Percentiles rank a stretch among this genome's conserved stretches.
These are phyloP conservation scores for Senna siamea DNA, from an alignment of 306 rosid species.

Conservation along the genomic window DNA sequence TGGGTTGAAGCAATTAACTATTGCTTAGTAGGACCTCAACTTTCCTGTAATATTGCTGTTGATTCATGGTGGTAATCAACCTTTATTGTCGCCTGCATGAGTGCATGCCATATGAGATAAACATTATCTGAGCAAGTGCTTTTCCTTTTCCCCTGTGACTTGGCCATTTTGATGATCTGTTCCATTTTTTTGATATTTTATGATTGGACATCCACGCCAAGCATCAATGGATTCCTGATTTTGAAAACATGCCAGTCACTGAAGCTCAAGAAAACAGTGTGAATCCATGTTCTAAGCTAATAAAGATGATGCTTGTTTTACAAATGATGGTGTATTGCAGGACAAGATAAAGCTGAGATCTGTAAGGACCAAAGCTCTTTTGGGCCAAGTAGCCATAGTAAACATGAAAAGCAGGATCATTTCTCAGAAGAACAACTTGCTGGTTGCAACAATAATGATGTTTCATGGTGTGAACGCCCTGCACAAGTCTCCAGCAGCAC, in stretches of 20 bases:
- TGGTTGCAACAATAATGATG: conserved; percentile 26
- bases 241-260: not conserved
- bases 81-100: not conserved
- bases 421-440: conserved; percentile 27
- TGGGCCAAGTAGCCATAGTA: conserved; percentile 31
- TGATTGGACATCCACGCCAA: conserved; percentile 28
- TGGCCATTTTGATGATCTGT: conserved; percentile 5
- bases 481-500: conserved; percentile 39
- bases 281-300: conserved; percentile 9
- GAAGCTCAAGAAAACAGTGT: conserved; percentile 1
- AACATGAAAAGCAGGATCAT: conserved; percentile 31
- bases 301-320: conserved; percentile 17
- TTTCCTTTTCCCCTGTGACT: conserved; percentile 22
- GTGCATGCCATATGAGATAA: not conserved
- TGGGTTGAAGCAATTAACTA: conserved; percentile 4
- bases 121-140: not conserved
- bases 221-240: not conserved
- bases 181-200: not conserved
- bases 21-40: conserved; percentile 16
- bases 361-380: conserved; percentile 40
- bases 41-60: conserved; percentile 10
- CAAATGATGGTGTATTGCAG: conserved; percentile 47
- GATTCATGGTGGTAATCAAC: conserved; percentile 11
- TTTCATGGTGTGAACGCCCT: conserved; percentile 33
- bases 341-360: conserved; percentile 31